phyloP scores from a whole-genome alignment of 495 filamentous ascomycete genomes.

The Entonaema liquescens region DNA sequence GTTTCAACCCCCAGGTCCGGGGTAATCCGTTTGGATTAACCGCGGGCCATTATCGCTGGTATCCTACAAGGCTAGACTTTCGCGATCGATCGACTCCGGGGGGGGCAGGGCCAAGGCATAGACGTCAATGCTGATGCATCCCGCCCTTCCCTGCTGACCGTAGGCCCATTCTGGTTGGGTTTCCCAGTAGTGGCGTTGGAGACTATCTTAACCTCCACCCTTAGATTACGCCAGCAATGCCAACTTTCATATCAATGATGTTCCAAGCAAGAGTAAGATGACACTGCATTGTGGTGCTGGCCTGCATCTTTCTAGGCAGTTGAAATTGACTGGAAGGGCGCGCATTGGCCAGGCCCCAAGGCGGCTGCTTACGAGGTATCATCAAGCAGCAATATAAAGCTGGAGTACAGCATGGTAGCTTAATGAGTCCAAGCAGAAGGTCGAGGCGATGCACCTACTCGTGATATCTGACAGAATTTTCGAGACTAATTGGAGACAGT shows the following conservation, averaged over 20 bases:
- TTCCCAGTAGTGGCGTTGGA: slow-evolving; percentile 8
- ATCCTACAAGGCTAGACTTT: slow-evolving; percentile 22
- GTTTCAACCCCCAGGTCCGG: slow-evolving; percentile 34
- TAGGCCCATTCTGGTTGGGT: slow-evolving; percentile 6
- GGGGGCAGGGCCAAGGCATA: not conserved
- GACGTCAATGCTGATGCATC: slow-evolving; percentile 15
- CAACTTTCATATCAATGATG: slow-evolving; percentile 4
- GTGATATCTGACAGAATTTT: slow-evolving; percentile 1
- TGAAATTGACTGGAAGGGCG: not conserved
- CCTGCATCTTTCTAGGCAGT: slow-evolving; percentile 12
- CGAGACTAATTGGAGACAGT: slow-evolving; percentile 2
- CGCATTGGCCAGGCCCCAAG: slow-evolving; percentile 14
- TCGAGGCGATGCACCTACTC: slow-evolving; percentile 8
- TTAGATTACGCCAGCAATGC: slow-evolving; percentile 32
- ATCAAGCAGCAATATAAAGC: slow-evolving; percentile 3
- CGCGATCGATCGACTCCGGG: slow-evolving; percentile 14
- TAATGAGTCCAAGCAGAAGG: not conserved
- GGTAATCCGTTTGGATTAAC: slow-evolving; percentile 17
- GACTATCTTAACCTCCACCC: slow-evolving; percentile 22
- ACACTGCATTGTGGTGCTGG: slow-evolving; percentile 6
- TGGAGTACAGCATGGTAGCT: not conserved
- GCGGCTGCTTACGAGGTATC: slow-evolving; percentile 4
- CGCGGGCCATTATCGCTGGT: slow-evolving; percentile 13
- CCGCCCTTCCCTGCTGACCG: slow-evolving; percentile 20
- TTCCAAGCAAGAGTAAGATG: not conserved